Conservation (phyloP, 1,139 yeast species). For the Saccharomycopsis phalli region DNA sequence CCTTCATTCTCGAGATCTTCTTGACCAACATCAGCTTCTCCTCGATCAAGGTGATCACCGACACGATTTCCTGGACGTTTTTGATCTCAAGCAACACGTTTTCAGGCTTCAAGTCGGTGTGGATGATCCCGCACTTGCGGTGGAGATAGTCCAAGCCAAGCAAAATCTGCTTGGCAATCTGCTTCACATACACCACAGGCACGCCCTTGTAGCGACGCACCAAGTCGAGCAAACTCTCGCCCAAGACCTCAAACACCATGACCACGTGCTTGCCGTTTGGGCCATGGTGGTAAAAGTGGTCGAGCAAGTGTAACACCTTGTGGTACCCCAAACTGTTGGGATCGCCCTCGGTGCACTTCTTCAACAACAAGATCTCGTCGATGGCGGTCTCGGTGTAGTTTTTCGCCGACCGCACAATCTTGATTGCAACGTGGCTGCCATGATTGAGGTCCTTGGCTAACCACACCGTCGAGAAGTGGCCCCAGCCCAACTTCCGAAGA, state of each 20-base stretch:
- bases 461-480: slow-evolving; percentile 89
- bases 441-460: slow-evolving; percentile 53
- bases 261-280: slow-evolving; percentile 72
- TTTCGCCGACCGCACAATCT: slow-evolving; percentile 61
- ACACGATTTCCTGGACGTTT: slow-evolving; percentile 63
- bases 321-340: slow-evolving; percentile 56
- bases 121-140: slow-evolving; percentile 81
- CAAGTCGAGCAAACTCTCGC: slow-evolving; percentile 62
- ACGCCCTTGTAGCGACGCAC: slow-evolving; percentile 59
- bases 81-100: slow-evolving; percentile 76
- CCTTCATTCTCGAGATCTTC: slow-evolving; percentile 7
- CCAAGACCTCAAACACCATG: slow-evolving; percentile 74
- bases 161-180: slow-evolving; percentile 69
- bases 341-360: slow-evolving; percentile 31
- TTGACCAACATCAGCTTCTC: slow-evolving; percentile 8
- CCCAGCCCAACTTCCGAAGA: slow-evolving; percentile 83
- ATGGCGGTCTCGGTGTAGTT: slow-evolving; percentile 79
- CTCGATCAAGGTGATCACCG: slow-evolving; percentile 45
- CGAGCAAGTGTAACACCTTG: slow-evolving; percentile 57
- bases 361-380: slow-evolving; percentile 68
- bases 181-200: slow-evolving; percentile 65
- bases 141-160: slow-evolving; percentile 75
- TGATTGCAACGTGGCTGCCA: slow-evolving; percentile 67
- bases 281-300: slow-evolving; percentile 58
- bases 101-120: slow-evolving; percentile 87